Evolutionary conservation across 306 rosid species (phyloP).

Genomic region (Malus sieversii): DNA sequence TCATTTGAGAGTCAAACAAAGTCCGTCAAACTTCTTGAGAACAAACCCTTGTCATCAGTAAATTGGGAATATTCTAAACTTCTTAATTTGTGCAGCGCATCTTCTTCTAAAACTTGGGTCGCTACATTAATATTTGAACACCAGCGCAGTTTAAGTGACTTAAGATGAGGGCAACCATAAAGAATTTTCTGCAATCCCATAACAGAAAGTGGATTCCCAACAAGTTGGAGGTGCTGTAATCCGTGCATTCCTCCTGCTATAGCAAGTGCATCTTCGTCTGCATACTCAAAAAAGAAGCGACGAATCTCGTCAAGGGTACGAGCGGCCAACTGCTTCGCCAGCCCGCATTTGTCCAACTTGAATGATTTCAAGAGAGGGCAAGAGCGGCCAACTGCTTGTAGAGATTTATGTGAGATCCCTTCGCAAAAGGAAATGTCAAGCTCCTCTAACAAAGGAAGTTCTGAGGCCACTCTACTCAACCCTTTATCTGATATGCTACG

Average conservation of each 20-base stretch:
- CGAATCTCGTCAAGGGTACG: too few relatives aligned
- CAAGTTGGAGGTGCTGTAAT: constrained; percentile 52
- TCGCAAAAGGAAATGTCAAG: constrained; percentile 37
- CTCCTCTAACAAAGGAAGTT: constrained; percentile 50
- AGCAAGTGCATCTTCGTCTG: constrained; percentile 39
- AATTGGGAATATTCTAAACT: constrained; percentile 3
- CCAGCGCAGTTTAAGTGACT: constrained; percentile 53
- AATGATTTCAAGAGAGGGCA: constrained; percentile 45
- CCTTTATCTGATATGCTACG: constrained; percentile 38
- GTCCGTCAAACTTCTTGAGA: too few relatives aligned
- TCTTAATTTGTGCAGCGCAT: constrained; percentile 39
- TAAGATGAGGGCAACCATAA: constrained; percentile 51
- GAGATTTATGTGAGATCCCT: constrained; percentile 10
- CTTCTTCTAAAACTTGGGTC: constrained; percentile 24
- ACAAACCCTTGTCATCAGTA: too few relatives aligned
- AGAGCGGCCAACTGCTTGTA: constrained; percentile 34
- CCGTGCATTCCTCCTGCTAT: constrained; percentile 42
- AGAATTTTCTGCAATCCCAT: constrained; percentile 53
- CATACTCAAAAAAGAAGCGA: too few relatives aligned
- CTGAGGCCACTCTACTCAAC: constrained; percentile 29
- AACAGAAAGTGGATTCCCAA: constrained; percentile 49
- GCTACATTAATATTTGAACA: constrained; percentile 38
- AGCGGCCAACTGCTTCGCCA: too few relatives aligned
- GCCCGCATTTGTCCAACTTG: constrained; percentile 19
- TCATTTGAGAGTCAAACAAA: too few relatives aligned